A percentile compares a stretch with the other conserved stretches of the same genome.
These are phyloP conservation scores for Jasminum sambac DNA, from an alignment of 257 asterid species.

Conservation along the genomic window DNA sequence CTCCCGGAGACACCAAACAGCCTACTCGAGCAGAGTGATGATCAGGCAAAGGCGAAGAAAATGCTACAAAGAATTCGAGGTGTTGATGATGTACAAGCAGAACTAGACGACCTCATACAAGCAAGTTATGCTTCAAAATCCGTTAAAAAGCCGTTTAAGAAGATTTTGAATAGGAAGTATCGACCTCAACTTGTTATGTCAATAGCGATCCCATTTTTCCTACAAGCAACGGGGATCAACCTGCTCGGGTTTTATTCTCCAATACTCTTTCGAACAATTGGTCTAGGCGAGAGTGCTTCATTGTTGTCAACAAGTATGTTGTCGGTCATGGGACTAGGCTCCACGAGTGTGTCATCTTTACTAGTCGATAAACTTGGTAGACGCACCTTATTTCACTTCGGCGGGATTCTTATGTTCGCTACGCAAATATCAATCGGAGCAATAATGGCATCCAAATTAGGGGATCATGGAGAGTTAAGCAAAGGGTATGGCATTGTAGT, in stretches of 20 bases:
- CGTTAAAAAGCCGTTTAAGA: slow-evolving; percentile 34
- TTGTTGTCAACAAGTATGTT: slow-evolving; percentile 32
- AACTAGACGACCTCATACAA: slow-evolving; percentile 48
- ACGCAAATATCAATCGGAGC: slow-evolving; percentile 35
- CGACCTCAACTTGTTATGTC: slow-evolving; percentile 67
- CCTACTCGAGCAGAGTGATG: slow-evolving; percentile 34
- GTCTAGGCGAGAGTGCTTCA: slow-evolving; percentile 52
- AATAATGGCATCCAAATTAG: slow-evolving; percentile 40
- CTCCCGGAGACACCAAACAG: slow-evolving; percentile 69
- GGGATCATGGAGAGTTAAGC: slow-evolving; percentile 39
- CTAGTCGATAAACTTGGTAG: slow-evolving; percentile 44
- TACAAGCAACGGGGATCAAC: slow-evolving; percentile 60
- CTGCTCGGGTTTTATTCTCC: slow-evolving; percentile 67
- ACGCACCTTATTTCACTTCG: slow-evolving; percentile 29
- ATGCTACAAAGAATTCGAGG: slow-evolving; percentile 49
- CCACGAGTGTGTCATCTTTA: slow-evolving; percentile 27
- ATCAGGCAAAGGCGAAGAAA: slow-evolving; percentile 37
- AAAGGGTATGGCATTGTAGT: slow-evolving; percentile 27
- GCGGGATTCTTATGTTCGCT: slow-evolving; percentile 38
- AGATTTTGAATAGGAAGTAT: slow-evolving; percentile 32
- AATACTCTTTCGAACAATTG: slow-evolving; percentile 50
- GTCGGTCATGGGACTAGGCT: slow-evolving; percentile 19
- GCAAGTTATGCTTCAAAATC: slow-evolving; percentile 42
- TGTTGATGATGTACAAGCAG: slow-evolving; percentile 40
- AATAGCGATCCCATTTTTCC: slow-evolving; percentile 54